A percentile compares a stretch with the other conserved stretches of the same genome.
Evolutionary conservation across 805 yeast species (phyloP).

Genomic region (Helenozyma baotianmanensis): DNA sequence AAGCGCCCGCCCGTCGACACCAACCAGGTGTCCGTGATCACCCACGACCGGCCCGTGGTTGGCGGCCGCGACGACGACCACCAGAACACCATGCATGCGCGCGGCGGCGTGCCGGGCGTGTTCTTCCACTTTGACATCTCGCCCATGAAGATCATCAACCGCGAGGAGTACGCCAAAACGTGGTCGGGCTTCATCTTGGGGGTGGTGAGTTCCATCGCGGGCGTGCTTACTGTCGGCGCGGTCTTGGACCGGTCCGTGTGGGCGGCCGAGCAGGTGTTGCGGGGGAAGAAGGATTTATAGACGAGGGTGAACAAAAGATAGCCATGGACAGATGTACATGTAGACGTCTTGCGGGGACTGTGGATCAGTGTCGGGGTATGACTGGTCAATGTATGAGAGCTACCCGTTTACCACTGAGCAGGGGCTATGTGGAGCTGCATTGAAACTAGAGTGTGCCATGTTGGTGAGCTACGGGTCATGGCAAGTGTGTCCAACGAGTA

Average conservation of each 20-base stretch:
- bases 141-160: conserved; percentile 85
- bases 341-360: too few species aligned
- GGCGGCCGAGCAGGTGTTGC: conserved; percentile 78
- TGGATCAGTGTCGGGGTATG: too few species aligned
- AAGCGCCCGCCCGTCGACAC: conserved; percentile 53
- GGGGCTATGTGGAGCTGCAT: too few species aligned
- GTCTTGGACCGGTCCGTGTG: conserved; percentile 82
- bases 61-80: conserved; percentile 94
- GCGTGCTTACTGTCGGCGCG: conserved; percentile 89
- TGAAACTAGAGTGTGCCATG: too few species aligned
- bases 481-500: too few species aligned
- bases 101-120: conserved; percentile 90
- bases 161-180: conserved; percentile 66
- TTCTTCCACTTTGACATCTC: conserved; percentile 87
- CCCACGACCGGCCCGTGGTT: conserved; percentile 75
- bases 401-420: too few species aligned
- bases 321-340: too few species aligned
- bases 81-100: conserved; percentile 72
- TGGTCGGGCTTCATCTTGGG: conserved; percentile 82
- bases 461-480: too few species aligned
- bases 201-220: conserved; percentile 86
- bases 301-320: not conserved
- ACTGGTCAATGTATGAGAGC: not conserved
- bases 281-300: conserved; percentile 56
- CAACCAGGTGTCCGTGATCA: conserved; percentile 85